A percentile compares a stretch with the other conserved stretches of the same genome.
phyloP scores from a whole-genome alignment of 805 yeast genomes.

The Barnettozyma sucrosica region DNA sequence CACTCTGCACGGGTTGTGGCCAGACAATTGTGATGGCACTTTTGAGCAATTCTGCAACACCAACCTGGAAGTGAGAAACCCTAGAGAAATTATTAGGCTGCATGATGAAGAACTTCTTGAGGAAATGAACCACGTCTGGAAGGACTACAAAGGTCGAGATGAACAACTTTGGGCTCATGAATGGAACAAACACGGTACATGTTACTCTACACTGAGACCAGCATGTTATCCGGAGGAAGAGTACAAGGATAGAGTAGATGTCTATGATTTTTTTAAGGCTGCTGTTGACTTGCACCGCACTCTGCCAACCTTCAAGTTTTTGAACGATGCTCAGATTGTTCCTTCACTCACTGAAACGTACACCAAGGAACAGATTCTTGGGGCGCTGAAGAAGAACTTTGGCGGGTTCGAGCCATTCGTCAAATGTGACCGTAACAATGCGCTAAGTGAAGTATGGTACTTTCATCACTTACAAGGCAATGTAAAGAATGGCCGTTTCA shows the following conservation, averaged over 20 bases:
- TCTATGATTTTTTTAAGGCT: slow-evolving; percentile 64
- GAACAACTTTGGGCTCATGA: slow-evolving; percentile 82
- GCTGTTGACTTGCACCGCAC: slow-evolving; percentile 51
- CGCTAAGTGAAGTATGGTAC: slow-evolving; percentile 59
- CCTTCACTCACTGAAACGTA: slow-evolving; percentile 59
- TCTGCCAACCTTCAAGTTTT: slow-evolving; percentile 63
- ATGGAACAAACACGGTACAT: slow-evolving; percentile 91
- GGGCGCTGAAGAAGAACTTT: slow-evolving; percentile 44
- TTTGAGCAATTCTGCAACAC: slow-evolving; percentile 75
- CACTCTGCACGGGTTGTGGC: slow-evolving; percentile 87
- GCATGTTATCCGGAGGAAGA: slow-evolving; percentile 47
- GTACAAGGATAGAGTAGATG: slow-evolving; percentile 30
- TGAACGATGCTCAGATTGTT: slow-evolving; percentile 60
- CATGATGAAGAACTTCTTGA: slow-evolving; percentile 47
- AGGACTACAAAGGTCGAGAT: slow-evolving; percentile 63
- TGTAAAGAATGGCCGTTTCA: slow-evolving; percentile 56
- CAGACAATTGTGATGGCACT: slow-evolving; percentile 80
- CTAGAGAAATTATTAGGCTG: slow-evolving; percentile 38
- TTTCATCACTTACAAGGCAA: slow-evolving; percentile 73
- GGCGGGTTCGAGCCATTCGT: slow-evolving; percentile 51
- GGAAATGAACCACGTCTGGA: slow-evolving; percentile 63
- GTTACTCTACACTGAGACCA: slow-evolving; percentile 75
- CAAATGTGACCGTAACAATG: slow-evolving; percentile 49
- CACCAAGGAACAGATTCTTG: slow-evolving; percentile 46
- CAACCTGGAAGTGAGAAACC: slow-evolving; percentile 45